Evolutionary conservation across 2,329 filamentous ascomycete genomes (phyloP), one percentile per base, ranked within the genome.

Genomic region (Diaporthe sp.): DNA sequence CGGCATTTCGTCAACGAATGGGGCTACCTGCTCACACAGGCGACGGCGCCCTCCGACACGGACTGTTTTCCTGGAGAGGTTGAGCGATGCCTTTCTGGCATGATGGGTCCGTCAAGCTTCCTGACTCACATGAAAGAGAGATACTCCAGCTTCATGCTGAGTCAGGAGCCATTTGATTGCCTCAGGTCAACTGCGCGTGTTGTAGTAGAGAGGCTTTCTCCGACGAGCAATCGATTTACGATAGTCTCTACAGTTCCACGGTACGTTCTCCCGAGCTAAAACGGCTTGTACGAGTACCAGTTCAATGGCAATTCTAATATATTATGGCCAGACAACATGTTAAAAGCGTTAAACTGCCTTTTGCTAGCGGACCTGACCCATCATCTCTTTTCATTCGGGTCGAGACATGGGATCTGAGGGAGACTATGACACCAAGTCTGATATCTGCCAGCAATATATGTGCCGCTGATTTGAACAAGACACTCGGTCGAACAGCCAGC

Each of bases 201-300:
- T 2, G 25, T 54, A 13, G n/a, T 5, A 30, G 52, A 54, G 25
- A 54, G 52, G 25, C 52, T 54, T 8, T 54, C 52, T 54, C 2
- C 13, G 6, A 13, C 25, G 0, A 25, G 52, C 52, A 25, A 30
- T 25, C n/a, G n/a, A 54, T 54, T 54, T 30, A 19, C n/a, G 6
- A 15, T 54, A 1, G 13, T 54, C 10, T 54, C 52, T 13, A 17
- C 52, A 30, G 52, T 54, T 17, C 52, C 52, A 54, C 9, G 25
- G 25, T 54, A 54, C 13, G 52, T 54, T 30, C 7, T 25, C 52
- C 13, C 4, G 4, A n/a, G n/a, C n/a, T 25, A 28, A 1, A 19
- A n/a, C n/a, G 42, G 19, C 17, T 22, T 22, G 10, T 1, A 0
- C 19, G 2, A 0, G 4, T 47, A 1, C 42, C 5, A 22, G 19